Conservation (phyloP, 2,329 filamentous ascomycete species). For the Aureobasidium sp. region DNA sequence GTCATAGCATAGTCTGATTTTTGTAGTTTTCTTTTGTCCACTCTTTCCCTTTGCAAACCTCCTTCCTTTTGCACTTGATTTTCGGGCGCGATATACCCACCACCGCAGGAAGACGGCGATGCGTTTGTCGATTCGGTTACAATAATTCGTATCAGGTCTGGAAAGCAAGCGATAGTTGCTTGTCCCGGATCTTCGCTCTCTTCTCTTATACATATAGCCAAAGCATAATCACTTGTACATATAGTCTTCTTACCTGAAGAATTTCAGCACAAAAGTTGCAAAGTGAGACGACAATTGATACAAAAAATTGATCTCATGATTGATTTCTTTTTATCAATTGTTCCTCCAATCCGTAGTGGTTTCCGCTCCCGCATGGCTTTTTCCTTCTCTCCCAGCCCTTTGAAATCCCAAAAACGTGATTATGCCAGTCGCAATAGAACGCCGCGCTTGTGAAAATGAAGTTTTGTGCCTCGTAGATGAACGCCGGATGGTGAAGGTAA, state of each 20-base stretch:
- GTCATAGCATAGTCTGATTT: neutral
- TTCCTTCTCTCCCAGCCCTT: neutral
- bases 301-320: neutral
- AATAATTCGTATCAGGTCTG: neutral
- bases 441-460: slow-evolving; percentile 3
- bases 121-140: neutral
- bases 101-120: neutral
- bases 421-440: neutral
- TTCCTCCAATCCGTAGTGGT: neutral
- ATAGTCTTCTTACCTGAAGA: neutral
- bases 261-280: too few relatives aligned
- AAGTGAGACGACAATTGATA: too few relatives aligned
- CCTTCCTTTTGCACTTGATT: neutral
- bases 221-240: neutral
- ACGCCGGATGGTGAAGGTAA: neutral
- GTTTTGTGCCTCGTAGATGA: neutral
- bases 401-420: neutral
- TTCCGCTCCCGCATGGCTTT: neutral
- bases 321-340: neutral
- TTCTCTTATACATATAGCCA: neutral
- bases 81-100: slow-evolving; percentile 15
- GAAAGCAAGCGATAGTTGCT: neutral
- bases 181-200: neutral
- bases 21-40: neutral
- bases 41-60: neutral